These are phyloP conservation scores for Scedosporium dehoogii DNA, from an alignment of 2,329 filamentous ascomycete species.

Conservation along the genomic window DNA sequence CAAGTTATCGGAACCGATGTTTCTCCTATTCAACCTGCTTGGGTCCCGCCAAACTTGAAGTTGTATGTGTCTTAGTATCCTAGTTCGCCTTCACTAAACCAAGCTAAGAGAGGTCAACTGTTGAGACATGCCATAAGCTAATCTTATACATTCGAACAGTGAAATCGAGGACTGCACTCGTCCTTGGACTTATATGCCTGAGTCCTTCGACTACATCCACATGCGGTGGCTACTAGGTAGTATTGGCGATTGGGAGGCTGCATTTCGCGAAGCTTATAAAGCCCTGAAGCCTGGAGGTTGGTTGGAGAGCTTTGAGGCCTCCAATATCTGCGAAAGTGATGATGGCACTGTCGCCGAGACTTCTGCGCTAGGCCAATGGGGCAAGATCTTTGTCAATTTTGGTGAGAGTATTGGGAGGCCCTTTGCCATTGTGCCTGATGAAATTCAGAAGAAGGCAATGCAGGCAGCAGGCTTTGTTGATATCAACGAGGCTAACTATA, in stretches of 20 bases:
- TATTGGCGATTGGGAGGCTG: conserved; percentile 43
- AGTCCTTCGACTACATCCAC: conserved; percentile 39
- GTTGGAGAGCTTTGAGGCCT: conserved; percentile 18
- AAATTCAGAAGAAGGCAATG: conserved; percentile 13
- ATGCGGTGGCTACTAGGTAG: conserved; percentile 29
- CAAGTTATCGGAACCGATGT: conserved; percentile 42
- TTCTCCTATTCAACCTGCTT: conserved; percentile 44
- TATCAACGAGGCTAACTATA: conserved; percentile 32
- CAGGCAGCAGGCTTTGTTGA: conserved; percentile 27
- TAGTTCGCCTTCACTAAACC: conserved; percentile 24
- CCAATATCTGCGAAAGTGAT: conserved; percentile 18
- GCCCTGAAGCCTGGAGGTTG: conserved; percentile 34
- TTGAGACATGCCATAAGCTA: conserved; percentile 27
- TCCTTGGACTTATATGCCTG: conserved; percentile 32
- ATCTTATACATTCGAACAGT: conserved; percentile 44
- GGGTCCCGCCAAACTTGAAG: conserved; percentile 30
- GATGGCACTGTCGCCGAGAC: conserved; percentile 15
- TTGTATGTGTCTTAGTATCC: conserved; percentile 12
- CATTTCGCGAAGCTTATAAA: conserved; percentile 39
- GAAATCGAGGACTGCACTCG: conserved; percentile 23
- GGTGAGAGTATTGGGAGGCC: conserved; percentile 19
- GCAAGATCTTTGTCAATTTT: conserved; percentile 16
- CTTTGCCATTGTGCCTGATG: conserved; percentile 14
- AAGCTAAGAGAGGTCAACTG: conserved; percentile 26
- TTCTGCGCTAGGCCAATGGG: conserved; percentile 18